Evolutionary conservation across 257 asterid species (phyloP).

Genomic region (Ballota nigra): DNA sequence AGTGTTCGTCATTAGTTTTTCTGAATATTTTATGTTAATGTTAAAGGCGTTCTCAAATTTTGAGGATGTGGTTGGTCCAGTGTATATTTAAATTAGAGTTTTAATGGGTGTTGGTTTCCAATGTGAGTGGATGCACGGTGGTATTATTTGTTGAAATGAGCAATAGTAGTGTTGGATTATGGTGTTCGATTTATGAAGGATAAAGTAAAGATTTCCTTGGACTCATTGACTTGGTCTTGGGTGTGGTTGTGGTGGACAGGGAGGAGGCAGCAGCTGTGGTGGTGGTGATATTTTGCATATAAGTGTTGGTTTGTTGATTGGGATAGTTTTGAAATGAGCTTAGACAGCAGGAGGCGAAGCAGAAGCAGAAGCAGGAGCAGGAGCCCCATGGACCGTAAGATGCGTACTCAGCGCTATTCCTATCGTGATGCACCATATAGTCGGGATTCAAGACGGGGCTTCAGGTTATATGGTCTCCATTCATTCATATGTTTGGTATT

Average conservation of each 20-base stretch:
- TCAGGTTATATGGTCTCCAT: conserved; percentile 77
- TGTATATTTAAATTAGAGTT: conserved; percentile 8
- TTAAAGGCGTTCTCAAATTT: not conserved
- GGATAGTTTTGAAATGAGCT: conserved; percentile 61
- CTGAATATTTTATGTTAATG: not conserved
- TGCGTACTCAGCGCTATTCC: conserved; percentile 74
- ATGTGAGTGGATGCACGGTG: conserved; percentile 34
- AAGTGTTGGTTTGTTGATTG: conserved; percentile 50
- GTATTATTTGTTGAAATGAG: conserved; percentile 34
- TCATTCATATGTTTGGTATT: conserved; percentile 37
- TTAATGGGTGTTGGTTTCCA: conserved; percentile 27
- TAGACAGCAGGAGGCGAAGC: conserved; percentile 67
- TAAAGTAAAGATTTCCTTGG: conserved; percentile 47
- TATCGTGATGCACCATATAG: conserved; percentile 96
- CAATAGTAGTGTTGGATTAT: conserved; percentile 37
- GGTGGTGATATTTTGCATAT: conserved; percentile 53
- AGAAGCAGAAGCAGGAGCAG: conserved; percentile 83
- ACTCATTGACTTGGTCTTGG: conserved; percentile 72
- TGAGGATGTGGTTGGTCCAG: conserved; percentile 2
- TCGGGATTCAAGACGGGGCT: conserved; percentile 79
- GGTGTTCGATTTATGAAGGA: conserved; percentile 50
- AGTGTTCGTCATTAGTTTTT: not conserved
- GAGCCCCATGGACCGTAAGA: conserved; percentile 95
- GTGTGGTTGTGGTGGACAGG: conserved; percentile 99
- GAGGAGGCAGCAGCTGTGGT: conserved; percentile 72